phyloP scores from a whole-genome alignment of 1,139 yeast genomes.

The Blastobotrys illinoisensis region DNA sequence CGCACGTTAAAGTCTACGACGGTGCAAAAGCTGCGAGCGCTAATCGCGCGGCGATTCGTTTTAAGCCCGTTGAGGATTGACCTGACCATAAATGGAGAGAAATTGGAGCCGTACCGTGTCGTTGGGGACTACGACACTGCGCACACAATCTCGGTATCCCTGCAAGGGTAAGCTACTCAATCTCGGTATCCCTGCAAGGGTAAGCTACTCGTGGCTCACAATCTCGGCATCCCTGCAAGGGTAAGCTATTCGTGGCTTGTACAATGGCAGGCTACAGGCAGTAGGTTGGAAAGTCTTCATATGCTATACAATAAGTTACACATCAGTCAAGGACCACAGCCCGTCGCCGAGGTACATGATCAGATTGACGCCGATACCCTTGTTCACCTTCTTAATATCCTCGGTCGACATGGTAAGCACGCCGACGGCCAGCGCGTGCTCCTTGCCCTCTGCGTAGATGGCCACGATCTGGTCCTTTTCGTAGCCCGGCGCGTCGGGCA shows the following conservation, averaged over 20 bases:
- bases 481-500: constrained; percentile 64
- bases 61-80: constrained; percentile 15
- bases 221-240: too few relatives aligned
- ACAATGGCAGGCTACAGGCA: too few relatives aligned
- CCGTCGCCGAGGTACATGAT: constrained; percentile 89
- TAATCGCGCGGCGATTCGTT: constrained; percentile 16
- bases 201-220: too few relatives aligned
- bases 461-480: constrained; percentile 66
- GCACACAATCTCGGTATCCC: neutral
- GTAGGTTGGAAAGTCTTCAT: too few relatives aligned
- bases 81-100: neutral
- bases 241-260: too few relatives aligned
- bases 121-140: neutral
- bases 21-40: constrained; percentile 22
- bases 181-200: too few relatives aligned
- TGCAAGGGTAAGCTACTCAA: too few relatives aligned
- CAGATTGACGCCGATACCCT: constrained; percentile 87
- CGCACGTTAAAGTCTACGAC: constrained; percentile 19
- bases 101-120: neutral
- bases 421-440: constrained; percentile 85
- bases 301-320: constrained; percentile 8
- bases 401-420: constrained; percentile 82
- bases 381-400: constrained; percentile 76
- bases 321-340: constrained; percentile 29
- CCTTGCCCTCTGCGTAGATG: constrained; percentile 90